Conservation (phyloP, 768 basidiomycete genomes). For the Boletus fagicola region DNA sequence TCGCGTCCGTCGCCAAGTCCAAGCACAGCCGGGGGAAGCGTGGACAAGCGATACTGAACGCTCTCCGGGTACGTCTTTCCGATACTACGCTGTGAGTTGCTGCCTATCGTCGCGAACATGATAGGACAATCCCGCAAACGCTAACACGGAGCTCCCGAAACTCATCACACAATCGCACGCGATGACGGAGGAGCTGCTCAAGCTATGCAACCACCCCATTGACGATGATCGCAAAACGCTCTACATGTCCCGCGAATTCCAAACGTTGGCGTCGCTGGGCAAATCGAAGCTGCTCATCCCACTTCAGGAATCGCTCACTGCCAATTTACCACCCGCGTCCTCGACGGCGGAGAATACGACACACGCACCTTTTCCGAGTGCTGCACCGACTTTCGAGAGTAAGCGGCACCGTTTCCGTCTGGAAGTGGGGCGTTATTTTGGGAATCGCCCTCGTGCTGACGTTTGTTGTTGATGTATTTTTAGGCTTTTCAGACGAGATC, state of each 20-base stretch:
- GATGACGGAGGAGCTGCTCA: constrained; percentile 71
- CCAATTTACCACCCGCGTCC: constrained; percentile 77
- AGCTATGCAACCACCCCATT: constrained; percentile 58
- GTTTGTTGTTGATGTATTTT: background rate
- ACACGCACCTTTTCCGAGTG: constrained; percentile 78
- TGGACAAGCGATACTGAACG: constrained; percentile 56
- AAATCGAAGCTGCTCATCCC: constrained; percentile 79
- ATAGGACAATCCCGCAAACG: constrained; percentile 48
- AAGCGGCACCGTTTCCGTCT: constrained; percentile 9
- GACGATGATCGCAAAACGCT: constrained; percentile 37
- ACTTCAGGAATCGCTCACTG: constrained; percentile 88
- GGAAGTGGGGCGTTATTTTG: background rate
- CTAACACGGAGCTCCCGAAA: constrained; percentile 39
- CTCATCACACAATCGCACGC: constrained; percentile 54
- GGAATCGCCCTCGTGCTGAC: background rate
- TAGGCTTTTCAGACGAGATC: constrained; percentile 80
- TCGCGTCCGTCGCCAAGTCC: constrained; percentile 85
- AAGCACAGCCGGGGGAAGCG: constrained; percentile 57
- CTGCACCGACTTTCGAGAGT: constrained; percentile 74
- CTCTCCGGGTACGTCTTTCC: constrained; percentile 49
- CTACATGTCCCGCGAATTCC: constrained; percentile 53
- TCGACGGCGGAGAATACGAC: constrained; percentile 44
- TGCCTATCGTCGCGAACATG: background rate
- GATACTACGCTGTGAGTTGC: background rate
- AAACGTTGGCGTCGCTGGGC: constrained; percentile 51